Base-by-base conservation (phyloP, 768 basidiomycete species). In the Auriscalpium vulgare region DNA sequence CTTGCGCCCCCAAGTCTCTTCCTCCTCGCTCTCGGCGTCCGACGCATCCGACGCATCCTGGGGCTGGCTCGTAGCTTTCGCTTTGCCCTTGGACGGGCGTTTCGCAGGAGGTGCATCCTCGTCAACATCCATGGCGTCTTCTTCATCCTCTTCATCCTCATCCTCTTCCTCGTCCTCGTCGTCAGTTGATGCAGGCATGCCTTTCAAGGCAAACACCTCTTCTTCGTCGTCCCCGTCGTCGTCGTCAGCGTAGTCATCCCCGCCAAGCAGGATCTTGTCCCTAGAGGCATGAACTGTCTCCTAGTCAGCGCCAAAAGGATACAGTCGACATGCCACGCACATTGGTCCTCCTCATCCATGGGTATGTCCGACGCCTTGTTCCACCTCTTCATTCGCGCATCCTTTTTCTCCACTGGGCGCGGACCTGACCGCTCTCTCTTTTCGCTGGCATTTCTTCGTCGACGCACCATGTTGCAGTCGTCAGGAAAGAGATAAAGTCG, bases 1-100 rank as follows among this genome's bases (percentile, higher is more conserved):
- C 59, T 83, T 81, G 57, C 74, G 77, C 10, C 94, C 94, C 94
- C 94, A 97, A 1, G 79, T 81, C 69, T 91, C 90, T 59, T 80
- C 82, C 56, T 80, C 80, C 57, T 59, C 59, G 14, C 66, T 54
- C 19, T 59, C 64, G 16, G 68, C 65, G 36, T 67, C 67, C 17
- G 64, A 67, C 43, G 66, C 66, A 10, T 67, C 67, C 10, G 62
- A 65, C 29, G 57, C 56, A 50, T 55, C 49, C 48, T 55, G 59
- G 10, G 63, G 40, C 36, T 55, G 59, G 19, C 49, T 51, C 54
- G 60, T 63, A 13, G 56, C 59, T 52, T 68, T 71, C 47, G 45
- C 55, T 29, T 67, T 69, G 8, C 51, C 43, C 51, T 56, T 63
- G 44, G 52, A 69, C 54, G 48, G 65, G 63, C 50, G 65, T 58